Base-by-base conservation (phyloP, 2,329 filamentous ascomycete genomes). In the Achaetomium macrosporum region DNA sequence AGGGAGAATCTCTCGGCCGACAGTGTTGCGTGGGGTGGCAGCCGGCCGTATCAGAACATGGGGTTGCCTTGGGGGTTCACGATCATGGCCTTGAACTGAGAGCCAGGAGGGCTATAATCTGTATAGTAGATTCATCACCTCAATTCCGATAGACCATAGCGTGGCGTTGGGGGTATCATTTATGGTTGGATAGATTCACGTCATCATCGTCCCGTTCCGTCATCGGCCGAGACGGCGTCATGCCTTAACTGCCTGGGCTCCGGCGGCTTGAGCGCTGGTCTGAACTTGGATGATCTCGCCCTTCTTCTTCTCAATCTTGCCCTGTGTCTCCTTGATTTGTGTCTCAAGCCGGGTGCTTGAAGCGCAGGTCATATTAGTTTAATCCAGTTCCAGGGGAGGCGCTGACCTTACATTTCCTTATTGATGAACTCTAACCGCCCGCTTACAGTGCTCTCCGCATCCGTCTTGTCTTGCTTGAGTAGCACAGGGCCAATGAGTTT, bases 401-500 rank as follows among this genome's bases (percentile, higher is more conserved):
- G 8, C 16, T 15, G n/a, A 30, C 68, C 84, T 69, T 68, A 96
- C 90, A 97, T 93, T 68, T 99, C 92, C 65, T 92, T 89, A 60
- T 85, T 81, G 60, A 99, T 99, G 66, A 92, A 97, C 60, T 96
- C 90, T 47, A 99, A 70, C 20, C 93, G 83, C 17, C 89, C 89
- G 62, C 95, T 90, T 16, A 99, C 93, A 0, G 90, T 91, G 76
- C 88, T 87, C 59, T 90, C 84, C 0, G 93, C 93, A 68, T 99
- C 93, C 1, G 82, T 74, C 69, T 88, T 91, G 53, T 97, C 93
- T 71, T 99, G 93, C 77, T 97, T 96, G 65, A 99, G 71, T 36
- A 99, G 74, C 7, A 97, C 88, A 0, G 93, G 93, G 0, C 93
- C 93, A 43, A 96, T 84, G 40, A 96, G 82, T 73, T 97, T 99